These are phyloP conservation scores for Globisporangium apiculatum DNA, from an alignment of 352 stramenopile genomes.

Conservation along the genomic window DNA sequence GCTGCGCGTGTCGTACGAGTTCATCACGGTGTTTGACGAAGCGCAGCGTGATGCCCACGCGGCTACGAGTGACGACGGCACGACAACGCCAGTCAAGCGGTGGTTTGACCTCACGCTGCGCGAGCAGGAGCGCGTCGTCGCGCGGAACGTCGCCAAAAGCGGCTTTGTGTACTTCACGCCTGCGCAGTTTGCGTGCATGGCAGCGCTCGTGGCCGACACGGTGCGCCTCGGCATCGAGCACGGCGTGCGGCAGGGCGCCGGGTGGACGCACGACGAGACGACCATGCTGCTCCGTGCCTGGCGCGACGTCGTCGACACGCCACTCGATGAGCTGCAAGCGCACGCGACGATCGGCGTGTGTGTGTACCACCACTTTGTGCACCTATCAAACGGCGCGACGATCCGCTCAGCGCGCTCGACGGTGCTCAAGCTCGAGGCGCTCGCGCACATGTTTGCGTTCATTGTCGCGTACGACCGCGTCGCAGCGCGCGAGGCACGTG, in stretches of 20 bases:
- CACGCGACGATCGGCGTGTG: constrained; percentile 2
- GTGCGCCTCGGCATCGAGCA: background rate
- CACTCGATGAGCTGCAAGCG: background rate
- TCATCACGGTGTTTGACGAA: constrained; percentile 5
- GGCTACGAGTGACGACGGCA: background rate
- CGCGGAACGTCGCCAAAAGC: constrained; percentile 2
- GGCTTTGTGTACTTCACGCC: constrained; percentile 13
- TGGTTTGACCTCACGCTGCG: constrained; percentile 6
- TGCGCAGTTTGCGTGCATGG: constrained; percentile 5
- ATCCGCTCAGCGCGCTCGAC: constrained; percentile 3
- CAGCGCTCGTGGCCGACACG: constrained; percentile 2
- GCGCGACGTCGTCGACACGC: constrained; percentile 4
- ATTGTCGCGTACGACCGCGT: constrained; percentile 8
- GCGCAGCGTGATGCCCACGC: background rate
- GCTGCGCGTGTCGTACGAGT: constrained; percentile 10
- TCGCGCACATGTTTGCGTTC: constrained; percentile 8
- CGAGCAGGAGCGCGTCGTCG: constrained; percentile 9
- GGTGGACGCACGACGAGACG: constrained; percentile 7
- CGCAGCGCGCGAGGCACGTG: background rate
- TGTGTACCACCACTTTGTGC: constrained; percentile 9
- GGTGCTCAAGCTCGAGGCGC: constrained; percentile 2
- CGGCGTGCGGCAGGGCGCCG: constrained; percentile 1
- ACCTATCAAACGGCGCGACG: background rate
- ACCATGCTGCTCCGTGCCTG: constrained; percentile 8
- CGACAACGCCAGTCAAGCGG: background rate